Base-by-base conservation (phyloP, 192 early-diverging fungal species). In the Podila horticola region DNA sequence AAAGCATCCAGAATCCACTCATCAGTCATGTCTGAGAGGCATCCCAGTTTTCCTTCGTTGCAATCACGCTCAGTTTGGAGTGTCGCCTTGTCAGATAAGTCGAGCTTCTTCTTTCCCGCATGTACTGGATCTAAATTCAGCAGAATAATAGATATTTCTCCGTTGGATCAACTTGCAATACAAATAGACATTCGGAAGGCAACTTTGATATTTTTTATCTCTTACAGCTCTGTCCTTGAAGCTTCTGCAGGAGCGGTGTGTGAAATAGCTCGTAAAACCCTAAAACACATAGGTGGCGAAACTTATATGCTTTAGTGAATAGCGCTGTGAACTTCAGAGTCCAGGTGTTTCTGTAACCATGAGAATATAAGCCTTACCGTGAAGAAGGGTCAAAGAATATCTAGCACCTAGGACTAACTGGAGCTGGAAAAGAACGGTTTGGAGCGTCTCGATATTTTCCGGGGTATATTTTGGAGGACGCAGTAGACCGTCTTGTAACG, bases 1-100 rank as follows among this genome's bases (percentile, higher is more conserved):
- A 92, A 92, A 10, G 88, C 79, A 84, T 91, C 91, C 5, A 73
- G 66, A 12, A 92, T 74, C 28, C 88, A 38, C 31, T 71, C 62
- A 51, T 90, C 87, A 13, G 64, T 68, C 7, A 86, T 88, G 20
- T 87, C 85, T 0, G 75, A 67, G 60, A 71, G n/a, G 34, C 71
- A 74, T 33, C 71, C 71, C 20, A 77, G 62, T 55, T 72, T 67
- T 13, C 62, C 60, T 36, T 50, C 19, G 19, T 10, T 0, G 11
- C 52, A 34, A 15, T 72, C 68, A 6, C 50, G 66, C 30, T 69
- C 63, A 6, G 66, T n/a, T 22, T 41, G 31, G 5, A 79, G 55
- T 7, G 49, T 26, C 26, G 62, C 30, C 34, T 36, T 77, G 22
- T 66, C 63, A 13, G 28, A 51, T 11, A 57, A 71, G 31, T 60